Conservation (phyloP, 2,329 filamentous ascomycete species). For the Colletotrichum musae region DNA sequence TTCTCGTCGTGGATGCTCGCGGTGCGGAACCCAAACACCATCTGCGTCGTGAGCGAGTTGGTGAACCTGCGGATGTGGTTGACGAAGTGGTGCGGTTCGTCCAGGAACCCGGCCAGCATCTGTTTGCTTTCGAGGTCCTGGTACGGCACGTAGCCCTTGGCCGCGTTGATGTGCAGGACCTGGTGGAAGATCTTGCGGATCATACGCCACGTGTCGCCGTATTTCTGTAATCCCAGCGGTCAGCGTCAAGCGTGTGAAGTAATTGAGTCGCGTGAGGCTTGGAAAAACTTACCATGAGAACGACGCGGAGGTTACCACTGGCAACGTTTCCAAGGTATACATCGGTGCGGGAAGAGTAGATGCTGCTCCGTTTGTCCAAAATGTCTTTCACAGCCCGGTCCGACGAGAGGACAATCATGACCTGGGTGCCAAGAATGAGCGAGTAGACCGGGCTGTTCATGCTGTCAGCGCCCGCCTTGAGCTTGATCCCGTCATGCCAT, state of each 20-base stretch:
- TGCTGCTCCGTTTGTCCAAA: constrained; percentile 63
- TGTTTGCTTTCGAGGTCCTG: constrained; percentile 60
- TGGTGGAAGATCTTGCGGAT: constrained; percentile 52
- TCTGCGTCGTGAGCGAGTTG: constrained; percentile 63
- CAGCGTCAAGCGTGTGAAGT: neutral
- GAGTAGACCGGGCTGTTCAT: constrained; percentile 60
- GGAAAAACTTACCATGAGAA: constrained; percentile 15
- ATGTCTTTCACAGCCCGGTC: constrained; percentile 64
- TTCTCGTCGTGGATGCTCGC: constrained; percentile 57
- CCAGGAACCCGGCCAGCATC: constrained; percentile 55
- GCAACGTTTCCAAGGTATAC: constrained; percentile 23
- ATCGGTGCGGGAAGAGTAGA: constrained; percentile 62
- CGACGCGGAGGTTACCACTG: constrained; percentile 16
- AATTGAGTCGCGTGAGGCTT: neutral
- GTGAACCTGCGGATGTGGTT: constrained; percentile 64
- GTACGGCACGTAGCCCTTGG: constrained; percentile 56
- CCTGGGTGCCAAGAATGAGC: constrained; percentile 63
- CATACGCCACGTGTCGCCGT: constrained; percentile 34
- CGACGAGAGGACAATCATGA: constrained; percentile 62
- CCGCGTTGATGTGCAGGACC: constrained; percentile 54
- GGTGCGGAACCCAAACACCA: constrained; percentile 65
- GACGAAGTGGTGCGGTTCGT: constrained; percentile 57
- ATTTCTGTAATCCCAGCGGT: constrained; percentile 1
- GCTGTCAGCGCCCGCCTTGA: too few species aligned
- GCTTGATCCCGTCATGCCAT: too few species aligned